Evolutionary conservation across 441 rosid genomes (phyloP).

Genomic region (Mallotus repandus): DNA sequence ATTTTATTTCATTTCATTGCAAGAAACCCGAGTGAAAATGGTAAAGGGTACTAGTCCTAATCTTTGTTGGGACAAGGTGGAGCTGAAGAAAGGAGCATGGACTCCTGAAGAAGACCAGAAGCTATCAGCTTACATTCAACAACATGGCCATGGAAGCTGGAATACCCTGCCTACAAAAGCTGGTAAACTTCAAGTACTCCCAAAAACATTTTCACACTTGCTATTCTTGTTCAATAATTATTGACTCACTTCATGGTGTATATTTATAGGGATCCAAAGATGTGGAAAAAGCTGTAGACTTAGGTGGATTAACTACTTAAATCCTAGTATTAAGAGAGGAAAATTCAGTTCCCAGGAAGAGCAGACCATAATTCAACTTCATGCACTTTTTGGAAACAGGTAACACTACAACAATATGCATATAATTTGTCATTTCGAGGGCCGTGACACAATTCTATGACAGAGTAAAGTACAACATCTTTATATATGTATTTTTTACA

Average conservation of each 20-base stretch:
- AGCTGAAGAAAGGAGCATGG: conserved; percentile 99
- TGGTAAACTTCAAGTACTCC: conserved; percentile 32
- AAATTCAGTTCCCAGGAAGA: conserved; percentile 94
- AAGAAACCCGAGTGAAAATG: no score
- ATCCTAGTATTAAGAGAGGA: conserved; percentile 97
- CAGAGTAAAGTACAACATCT: no score
- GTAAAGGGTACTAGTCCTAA: no score
- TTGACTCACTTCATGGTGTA: no score
- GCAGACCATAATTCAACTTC: conserved; percentile 96
- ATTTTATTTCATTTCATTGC: no score
- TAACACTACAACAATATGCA: conserved; percentile 7
- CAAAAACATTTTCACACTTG: no score
- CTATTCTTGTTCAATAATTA: no score
- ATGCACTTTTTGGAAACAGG: conserved; percentile 99
- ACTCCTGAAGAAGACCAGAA: conserved; percentile 96
- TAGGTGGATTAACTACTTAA: conserved; percentile 94
- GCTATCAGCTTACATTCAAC: conserved; percentile 84
- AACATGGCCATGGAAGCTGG: conserved; percentile 97
- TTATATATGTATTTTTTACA: no score
- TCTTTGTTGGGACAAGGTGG: conserved; percentile 76
- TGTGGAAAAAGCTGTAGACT: conserved; percentile 99
- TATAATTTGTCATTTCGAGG: no score
- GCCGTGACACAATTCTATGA: no score
- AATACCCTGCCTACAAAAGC: conserved; percentile 90
- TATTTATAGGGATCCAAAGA: conserved; percentile 72